These are phyloP conservation scores for Lagenidium giganteum DNA, from an alignment of 352 stramenopile species.

Conservation along the genomic window DNA sequence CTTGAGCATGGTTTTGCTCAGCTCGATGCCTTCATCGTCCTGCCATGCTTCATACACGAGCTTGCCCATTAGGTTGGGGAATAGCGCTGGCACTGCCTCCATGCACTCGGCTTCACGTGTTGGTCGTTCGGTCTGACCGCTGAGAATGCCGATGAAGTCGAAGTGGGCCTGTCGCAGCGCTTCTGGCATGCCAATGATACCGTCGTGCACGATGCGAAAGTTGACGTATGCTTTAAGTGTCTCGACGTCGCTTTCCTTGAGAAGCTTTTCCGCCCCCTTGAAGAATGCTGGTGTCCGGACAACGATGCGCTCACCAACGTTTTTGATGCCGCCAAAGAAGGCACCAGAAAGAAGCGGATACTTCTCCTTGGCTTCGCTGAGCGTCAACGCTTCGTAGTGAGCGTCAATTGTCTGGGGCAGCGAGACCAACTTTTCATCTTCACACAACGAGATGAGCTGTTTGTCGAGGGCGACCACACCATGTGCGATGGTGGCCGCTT, in stretches of 20 bases:
- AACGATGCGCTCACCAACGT: constrained; percentile 34
- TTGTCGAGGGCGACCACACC: no score
- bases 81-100: constrained; percentile 12
- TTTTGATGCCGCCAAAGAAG: constrained; percentile 27
- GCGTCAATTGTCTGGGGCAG: no score
- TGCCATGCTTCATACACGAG: constrained; percentile 79
- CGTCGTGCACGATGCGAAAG: constrained; percentile 34
- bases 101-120: constrained; percentile 61
- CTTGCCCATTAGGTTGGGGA: constrained; percentile 54
- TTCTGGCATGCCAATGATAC: constrained; percentile 28
- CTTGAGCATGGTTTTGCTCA: constrained; percentile 76
- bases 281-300: constrained; percentile 46
- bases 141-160: constrained; percentile 80
- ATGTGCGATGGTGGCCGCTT: no score
- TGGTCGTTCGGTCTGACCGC: constrained; percentile 51
- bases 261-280: constrained; percentile 29
- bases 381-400: constrained; percentile 77
- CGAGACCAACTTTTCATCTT: no score
- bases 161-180: constrained; percentile 80
- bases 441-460: no score
- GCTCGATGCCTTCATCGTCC: constrained; percentile 51
- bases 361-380: constrained; percentile 34
- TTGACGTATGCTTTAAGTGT: constrained; percentile 43
- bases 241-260: constrained; percentile 21
- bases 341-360: constrained; percentile 41